Percentiles rank a stretch among this genome's conserved stretches.
These are phyloP conservation scores for Syzygium aromaticum DNA, from an alignment of 345 rosid species.

Conservation along the genomic window DNA sequence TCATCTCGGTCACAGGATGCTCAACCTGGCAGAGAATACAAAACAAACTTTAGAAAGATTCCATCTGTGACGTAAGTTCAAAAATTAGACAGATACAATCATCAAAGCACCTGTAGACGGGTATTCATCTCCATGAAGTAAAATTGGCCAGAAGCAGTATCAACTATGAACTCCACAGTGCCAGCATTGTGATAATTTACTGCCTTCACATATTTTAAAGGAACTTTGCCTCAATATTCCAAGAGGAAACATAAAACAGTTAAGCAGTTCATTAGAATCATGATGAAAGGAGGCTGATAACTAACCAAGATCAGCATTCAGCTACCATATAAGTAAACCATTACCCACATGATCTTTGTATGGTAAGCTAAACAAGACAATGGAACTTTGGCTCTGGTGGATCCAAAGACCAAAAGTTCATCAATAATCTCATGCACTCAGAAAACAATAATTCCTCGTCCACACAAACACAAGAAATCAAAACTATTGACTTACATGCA, in stretches of 20 bases:
- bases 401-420: neutral
- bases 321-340: neutral
- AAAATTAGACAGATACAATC: neutral
- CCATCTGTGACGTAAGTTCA: slow-evolving; percentile 1
- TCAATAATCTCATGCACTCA: neutral
- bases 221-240: slow-evolving; percentile 18
- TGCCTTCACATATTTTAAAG: slow-evolving; percentile 53
- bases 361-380: neutral
- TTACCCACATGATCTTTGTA: neutral
- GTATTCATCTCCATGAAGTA: slow-evolving; percentile 99
- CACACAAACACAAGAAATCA: neutral
- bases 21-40: slow-evolving; percentile 57
- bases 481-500: neutral
- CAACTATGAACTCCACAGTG: slow-evolving; percentile 92
- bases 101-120: slow-evolving; percentile 68
- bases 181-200: slow-evolving; percentile 95
- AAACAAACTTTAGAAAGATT: neutral
- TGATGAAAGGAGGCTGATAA: neutral
- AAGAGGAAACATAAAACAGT: neutral
- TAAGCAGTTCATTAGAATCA: neutral
- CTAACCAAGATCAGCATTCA: neutral
- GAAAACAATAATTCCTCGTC: neutral
- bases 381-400: neutral
- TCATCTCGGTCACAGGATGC: slow-evolving; percentile 99
- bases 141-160: slow-evolving; percentile 64